Base-by-base conservation (phyloP, 805 yeast species). In the Blastobotrys parvus region DNA sequence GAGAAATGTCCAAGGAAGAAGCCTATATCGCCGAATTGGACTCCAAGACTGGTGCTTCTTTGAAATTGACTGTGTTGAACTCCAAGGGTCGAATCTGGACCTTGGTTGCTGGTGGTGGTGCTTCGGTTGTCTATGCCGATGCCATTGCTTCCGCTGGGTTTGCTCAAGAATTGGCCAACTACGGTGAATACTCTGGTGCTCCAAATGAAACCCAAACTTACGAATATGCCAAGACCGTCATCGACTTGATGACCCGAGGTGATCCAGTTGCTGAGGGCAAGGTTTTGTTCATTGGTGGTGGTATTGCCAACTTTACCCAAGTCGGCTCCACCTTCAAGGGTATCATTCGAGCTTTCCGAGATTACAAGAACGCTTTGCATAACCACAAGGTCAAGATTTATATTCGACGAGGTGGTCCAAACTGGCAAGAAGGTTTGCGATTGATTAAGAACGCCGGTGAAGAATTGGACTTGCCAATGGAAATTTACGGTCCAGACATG, bases 401-500 rank as follows among this genome's bases (percentile, higher is more conserved):
- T 50, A 68, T 69, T 39, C 68, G 72, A 44, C 65, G 72, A 29
- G 72, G 73, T 35, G 72, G 72, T 31, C 72, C 72, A 41, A 68
- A 67, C 62, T 68, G 72, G 71, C 73, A 68, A 54, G 72, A 68
- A 54, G 72, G 73, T 47, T 61, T 68, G 44, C 64, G 71, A 27
- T 62, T 68, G 41, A 61, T 68, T 59, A 65, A 61, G 58, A 55
- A 59, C 40, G 68, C 69, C 36, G 70, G 72, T 38, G 68, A 69
- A 54, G 72, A 68, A 51, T 62, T 69, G 16, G 65, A 63, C 33
- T 53, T 68, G 46, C 69, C 69, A 30, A 68, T 68, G 72, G 72
- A 68, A 57, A 64, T 69, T 45, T 68, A 61, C 51, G 72, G 72
- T n/a, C 72, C 72, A n/a, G 73, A 69, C 46, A 69, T 68, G 73